These are phyloP conservation scores for Ophiostoma sp. DNA, from an alignment of 2,329 filamentous ascomycete species.

Conservation along the genomic window DNA sequence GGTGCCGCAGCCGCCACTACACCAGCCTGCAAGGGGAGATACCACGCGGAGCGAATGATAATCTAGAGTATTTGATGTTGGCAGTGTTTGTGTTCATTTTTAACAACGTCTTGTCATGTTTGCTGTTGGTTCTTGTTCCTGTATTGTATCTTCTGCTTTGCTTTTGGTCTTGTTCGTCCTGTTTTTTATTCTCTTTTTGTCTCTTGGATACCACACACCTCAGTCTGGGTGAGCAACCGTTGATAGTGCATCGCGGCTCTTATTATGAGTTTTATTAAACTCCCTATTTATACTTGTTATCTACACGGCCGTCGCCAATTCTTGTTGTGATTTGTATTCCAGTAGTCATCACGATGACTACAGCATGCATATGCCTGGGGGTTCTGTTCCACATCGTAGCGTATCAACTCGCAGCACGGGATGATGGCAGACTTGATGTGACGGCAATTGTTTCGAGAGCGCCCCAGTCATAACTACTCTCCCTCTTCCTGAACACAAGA, in stretches of 20 bases:
- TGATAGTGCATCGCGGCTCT: conserved; percentile 25
- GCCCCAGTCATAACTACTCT: too few species aligned
- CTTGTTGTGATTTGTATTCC: too few species aligned
- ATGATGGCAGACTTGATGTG: too few species aligned
- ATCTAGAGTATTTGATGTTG: not conserved
- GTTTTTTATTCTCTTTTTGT: not conserved
- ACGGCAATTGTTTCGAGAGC: too few species aligned
- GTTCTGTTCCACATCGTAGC: too few species aligned
- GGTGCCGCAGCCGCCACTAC: not conserved
- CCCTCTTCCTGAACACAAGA: too few species aligned
- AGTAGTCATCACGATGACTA: too few species aligned
- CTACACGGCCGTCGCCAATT: too few species aligned
- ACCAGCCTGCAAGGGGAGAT: not conserved
- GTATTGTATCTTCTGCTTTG: not conserved
- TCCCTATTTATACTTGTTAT: too few species aligned
- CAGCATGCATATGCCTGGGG: too few species aligned
- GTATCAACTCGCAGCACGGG: too few species aligned
- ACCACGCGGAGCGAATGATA: not conserved
- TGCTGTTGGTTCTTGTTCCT: not conserved
- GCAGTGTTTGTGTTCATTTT: not conserved
- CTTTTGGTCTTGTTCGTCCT: not conserved
- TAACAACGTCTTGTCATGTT: not conserved
- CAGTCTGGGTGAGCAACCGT: conserved; percentile 18
- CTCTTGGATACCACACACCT: not conserved
- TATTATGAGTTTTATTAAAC: not conserved